Percentiles rank a stretch among this genome's conserved stretches.
phyloP scores from a whole-genome alignment of 805 yeast species.

The Peterozyma toletana region DNA sequence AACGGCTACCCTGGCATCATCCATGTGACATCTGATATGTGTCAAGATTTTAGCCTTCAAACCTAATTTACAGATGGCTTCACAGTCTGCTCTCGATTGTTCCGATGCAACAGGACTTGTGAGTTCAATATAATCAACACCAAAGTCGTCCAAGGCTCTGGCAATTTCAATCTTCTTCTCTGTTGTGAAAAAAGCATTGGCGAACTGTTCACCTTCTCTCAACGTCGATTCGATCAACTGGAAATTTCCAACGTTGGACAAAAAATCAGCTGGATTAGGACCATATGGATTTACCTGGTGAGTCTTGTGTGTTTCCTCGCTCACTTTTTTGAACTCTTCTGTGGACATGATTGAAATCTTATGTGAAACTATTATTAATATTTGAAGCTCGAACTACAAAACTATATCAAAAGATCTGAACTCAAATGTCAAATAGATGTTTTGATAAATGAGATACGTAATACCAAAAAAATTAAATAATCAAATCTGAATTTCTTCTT shows the following conservation, averaged over 20 bases:
- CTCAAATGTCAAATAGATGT: too few species aligned
- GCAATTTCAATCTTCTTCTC: conserved; percentile 53
- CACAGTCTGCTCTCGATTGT: conserved; percentile 50
- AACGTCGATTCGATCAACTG: conserved; percentile 50
- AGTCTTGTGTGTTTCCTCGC: not conserved
- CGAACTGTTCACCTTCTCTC: conserved; percentile 61
- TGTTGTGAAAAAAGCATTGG: conserved; percentile 52
- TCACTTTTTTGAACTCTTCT: not conserved
- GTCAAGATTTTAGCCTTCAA: conserved; percentile 51
- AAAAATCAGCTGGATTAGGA: conserved; percentile 49
- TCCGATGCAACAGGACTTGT: conserved; percentile 56
- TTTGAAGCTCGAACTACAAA: too few species aligned
- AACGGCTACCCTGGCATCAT: conserved; percentile 52
- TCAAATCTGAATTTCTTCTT: too few species aligned
- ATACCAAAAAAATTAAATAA: too few species aligned
- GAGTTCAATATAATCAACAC: conserved; percentile 54
- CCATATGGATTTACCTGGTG: conserved; percentile 40
- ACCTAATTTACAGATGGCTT: conserved; percentile 52
- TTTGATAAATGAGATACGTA: too few species aligned
- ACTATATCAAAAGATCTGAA: too few species aligned
- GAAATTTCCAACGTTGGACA: conserved; percentile 47
- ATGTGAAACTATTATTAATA: too few species aligned
- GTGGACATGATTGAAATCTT: too few species aligned
- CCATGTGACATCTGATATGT: conserved; percentile 57
- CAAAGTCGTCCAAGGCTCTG: conserved; percentile 53